Percentiles rank a stretch among this genome's conserved stretches.
phyloP scores from a whole-genome alignment of 345 rosid genomes.

The Pugionium cornutum region DNA sequence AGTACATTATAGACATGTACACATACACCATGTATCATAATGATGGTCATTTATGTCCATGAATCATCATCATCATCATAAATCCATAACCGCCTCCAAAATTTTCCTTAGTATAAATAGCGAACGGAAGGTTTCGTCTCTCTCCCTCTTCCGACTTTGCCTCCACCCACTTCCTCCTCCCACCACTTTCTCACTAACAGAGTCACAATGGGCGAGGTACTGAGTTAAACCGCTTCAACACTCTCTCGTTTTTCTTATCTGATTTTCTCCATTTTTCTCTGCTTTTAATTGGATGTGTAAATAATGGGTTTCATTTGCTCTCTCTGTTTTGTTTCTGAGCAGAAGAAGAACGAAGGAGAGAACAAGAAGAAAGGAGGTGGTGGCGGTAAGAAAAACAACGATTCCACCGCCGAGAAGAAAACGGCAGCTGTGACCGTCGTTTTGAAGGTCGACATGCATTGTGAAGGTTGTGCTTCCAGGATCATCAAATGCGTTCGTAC shows the following conservation, averaged over 20 bases:
- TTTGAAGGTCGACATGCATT: constrained; percentile 75
- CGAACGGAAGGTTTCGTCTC: constrained; percentile 20
- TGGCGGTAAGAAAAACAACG: constrained; percentile 34
- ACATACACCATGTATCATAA: no score
- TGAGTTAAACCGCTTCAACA: constrained; percentile 11
- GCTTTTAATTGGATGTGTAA: not conserved
- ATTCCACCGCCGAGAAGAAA: constrained; percentile 33
- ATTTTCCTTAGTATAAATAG: constrained; percentile 24
- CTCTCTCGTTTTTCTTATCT: constrained; percentile 12
- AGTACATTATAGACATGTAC: no score
- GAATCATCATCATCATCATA: no score
- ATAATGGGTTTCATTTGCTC: constrained; percentile 36
- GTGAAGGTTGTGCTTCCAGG: constrained; percentile 74
- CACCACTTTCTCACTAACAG: constrained; percentile 27
- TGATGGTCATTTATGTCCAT: no score
- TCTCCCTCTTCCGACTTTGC: constrained; percentile 30
- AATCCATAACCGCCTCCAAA: no score
- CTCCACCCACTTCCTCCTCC: constrained; percentile 32
- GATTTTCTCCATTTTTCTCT: not conserved
- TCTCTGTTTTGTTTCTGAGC: constrained; percentile 36
- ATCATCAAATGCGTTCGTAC: constrained; percentile 49
- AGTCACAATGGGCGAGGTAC: constrained; percentile 42
- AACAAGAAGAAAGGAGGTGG: constrained; percentile 36
- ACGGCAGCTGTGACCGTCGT: constrained; percentile 43
- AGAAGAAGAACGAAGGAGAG: constrained; percentile 30